A percentile compares a stretch with the other conserved stretches of the same genome.
These are phyloP conservation scores for Teunomyces kruisii DNA, from an alignment of 805 yeast species.

Conservation along the genomic window DNA sequence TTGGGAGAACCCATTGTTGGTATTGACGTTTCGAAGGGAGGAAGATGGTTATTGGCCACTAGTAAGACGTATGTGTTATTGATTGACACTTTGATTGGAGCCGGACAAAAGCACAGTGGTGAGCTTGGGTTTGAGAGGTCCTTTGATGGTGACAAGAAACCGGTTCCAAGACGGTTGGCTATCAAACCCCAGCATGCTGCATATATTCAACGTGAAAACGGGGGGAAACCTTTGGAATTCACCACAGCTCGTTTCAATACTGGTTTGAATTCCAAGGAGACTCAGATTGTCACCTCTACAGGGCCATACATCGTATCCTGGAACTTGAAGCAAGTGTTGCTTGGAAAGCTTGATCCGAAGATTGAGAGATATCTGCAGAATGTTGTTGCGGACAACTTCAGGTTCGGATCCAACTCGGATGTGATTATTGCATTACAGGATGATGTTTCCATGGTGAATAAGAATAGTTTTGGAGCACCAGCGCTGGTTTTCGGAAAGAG, in stretches of 20 bases:
- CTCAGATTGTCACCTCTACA: slow-evolving; percentile 70
- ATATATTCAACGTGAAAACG: slow-evolving; percentile 44
- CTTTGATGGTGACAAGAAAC: slow-evolving; percentile 64
- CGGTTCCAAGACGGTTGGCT: slow-evolving; percentile 65
- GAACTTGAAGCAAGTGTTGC: slow-evolving; percentile 62
- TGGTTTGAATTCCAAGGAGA: slow-evolving; percentile 62
- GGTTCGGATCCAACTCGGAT: slow-evolving; percentile 66
- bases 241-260: slow-evolving; percentile 78
- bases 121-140: slow-evolving; percentile 61
- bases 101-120: slow-evolving; percentile 58
- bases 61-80: slow-evolving; percentile 70
- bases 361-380: slow-evolving; percentile 61
- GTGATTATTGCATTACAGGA: slow-evolving; percentile 73
- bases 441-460: slow-evolving; percentile 71
- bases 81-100: slow-evolving; percentile 62
- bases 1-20: slow-evolving; percentile 74
- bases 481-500: not conserved
- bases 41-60: slow-evolving; percentile 79
- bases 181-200: slow-evolving; percentile 73
- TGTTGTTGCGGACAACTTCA: slow-evolving; percentile 77
- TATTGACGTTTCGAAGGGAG: slow-evolving; percentile 73
- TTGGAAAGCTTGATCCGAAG: slow-evolving; percentile 43
- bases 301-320: slow-evolving; percentile 84
- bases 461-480: slow-evolving; percentile 45
- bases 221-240: slow-evolving; percentile 47